phyloP scores from a whole-genome alignment of 371 early-diverging fungal genomes.

The Zancudomyces culisetae region DNA sequence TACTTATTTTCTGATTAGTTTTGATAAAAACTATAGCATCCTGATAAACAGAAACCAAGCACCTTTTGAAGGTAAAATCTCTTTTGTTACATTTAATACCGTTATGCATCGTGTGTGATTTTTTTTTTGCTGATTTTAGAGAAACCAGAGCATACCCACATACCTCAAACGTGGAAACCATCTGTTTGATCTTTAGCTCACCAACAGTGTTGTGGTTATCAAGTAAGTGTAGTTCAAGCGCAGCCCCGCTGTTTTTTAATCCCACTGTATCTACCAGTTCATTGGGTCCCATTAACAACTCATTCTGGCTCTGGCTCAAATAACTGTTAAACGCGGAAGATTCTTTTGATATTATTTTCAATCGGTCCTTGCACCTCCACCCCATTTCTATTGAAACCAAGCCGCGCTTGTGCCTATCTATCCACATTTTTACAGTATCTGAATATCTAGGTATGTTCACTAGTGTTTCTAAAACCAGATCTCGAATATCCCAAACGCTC shows the following conservation, averaged over 20 bases:
- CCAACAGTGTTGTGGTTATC: background rate
- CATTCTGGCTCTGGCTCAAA: background rate
- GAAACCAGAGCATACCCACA: background rate
- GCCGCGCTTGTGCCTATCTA: background rate
- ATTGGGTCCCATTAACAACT: background rate
- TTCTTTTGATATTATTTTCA: background rate
- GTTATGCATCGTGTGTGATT: background rate
- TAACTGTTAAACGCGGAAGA: background rate
- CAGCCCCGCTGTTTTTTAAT: background rate
- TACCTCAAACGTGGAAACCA: background rate
- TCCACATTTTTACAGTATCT: background rate
- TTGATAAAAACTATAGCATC: background rate
- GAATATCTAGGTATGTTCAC: background rate
- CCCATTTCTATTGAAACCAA: background rate
- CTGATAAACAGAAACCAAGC: background rate
- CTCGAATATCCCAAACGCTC: background rate
- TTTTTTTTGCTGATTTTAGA: background rate
- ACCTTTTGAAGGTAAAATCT: background rate
- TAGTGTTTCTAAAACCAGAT: background rate
- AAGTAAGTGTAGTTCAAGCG: background rate
- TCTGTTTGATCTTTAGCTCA: background rate
- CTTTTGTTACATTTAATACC: background rate
- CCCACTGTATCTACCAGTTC: background rate
- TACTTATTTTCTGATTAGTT: background rate
- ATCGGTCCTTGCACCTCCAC: background rate